phyloP scores from a whole-genome alignment of 2,329 filamentous ascomycete genomes.

The Aspergillus ochraceus region DNA sequence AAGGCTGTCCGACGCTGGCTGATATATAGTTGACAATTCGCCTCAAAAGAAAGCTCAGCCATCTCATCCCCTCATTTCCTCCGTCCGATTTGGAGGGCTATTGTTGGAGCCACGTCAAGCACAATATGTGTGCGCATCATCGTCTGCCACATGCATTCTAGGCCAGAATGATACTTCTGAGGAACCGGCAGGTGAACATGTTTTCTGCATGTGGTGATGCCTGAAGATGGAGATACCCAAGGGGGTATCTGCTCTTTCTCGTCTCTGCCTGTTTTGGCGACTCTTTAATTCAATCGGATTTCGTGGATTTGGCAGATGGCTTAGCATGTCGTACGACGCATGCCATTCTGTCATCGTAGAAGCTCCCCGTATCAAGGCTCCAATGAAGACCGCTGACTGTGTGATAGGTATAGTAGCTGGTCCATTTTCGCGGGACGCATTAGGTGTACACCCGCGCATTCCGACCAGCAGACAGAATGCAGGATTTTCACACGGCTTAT shows the following conservation, averaged over 20 bases:
- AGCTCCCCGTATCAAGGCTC: not conserved
- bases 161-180: not conserved
- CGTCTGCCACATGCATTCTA: not conserved
- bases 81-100: not conserved
- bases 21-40: not conserved
- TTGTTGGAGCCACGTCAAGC: not conserved
- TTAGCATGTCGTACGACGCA: not conserved
- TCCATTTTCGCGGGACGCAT: not conserved
- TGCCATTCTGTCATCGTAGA: not conserved
- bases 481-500: too few species aligned
- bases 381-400: not conserved
- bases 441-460: not conserved
- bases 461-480: not conserved
- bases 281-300: not conserved
- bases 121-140: not conserved
- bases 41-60: not conserved
- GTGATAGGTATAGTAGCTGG: not conserved
- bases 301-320: not conserved
- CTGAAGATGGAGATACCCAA: not conserved
- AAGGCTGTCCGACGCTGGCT: not conserved
- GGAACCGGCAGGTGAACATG: too few species aligned
- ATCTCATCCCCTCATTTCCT: not conserved
- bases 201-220: not conserved
- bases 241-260: not conserved
- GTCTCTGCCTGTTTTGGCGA: not conserved